Conservation (phyloP, 2,329 filamentous ascomycete species). For the Talaromyces sp. region DNA sequence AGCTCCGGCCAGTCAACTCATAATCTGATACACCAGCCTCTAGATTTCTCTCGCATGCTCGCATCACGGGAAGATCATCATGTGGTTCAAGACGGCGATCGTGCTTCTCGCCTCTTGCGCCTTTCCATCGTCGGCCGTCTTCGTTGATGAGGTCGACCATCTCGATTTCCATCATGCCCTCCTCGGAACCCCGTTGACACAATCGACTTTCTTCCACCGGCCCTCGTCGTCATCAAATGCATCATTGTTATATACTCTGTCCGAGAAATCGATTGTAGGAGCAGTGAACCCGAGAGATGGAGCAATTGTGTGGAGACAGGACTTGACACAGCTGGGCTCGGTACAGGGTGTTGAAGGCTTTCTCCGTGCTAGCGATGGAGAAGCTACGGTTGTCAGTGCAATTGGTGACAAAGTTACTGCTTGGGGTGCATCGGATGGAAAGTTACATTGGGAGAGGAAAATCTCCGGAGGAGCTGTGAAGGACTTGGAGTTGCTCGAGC, state of each 20-base stretch:
- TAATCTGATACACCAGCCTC: background rate
- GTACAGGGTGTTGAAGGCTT: constrained; percentile 35
- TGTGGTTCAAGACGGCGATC: constrained; percentile 44
- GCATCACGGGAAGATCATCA: constrained; percentile 31
- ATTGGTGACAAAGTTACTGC: constrained; percentile 68
- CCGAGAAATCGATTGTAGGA: constrained; percentile 77
- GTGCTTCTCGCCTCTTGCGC: constrained; percentile 46
- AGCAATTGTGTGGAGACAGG: constrained; percentile 80
- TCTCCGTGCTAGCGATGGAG: constrained; percentile 72
- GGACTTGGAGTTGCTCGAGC: constrained; percentile 70
- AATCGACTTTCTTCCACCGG: constrained; percentile 92
- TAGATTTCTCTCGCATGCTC: constrained; percentile 33
- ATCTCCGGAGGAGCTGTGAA: constrained; percentile 51
- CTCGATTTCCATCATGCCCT: constrained; percentile 93
- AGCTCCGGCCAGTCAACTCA: background rate
- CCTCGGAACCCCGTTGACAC: constrained; percentile 74
- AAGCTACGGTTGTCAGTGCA: constrained; percentile 74
- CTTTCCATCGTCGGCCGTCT: constrained; percentile 65
- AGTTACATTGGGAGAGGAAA: constrained; percentile 69
- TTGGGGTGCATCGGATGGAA: constrained; percentile 82
- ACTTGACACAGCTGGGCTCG: constrained; percentile 53
- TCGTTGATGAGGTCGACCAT: constrained; percentile 84
- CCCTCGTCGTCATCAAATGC: constrained; percentile 79
- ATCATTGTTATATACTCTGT: constrained; percentile 86
- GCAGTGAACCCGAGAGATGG: constrained; percentile 88